These are phyloP conservation scores for Digitaria exilis DNA, from an alignment of 202 grass and related monocot species.

Conservation along the genomic window DNA sequence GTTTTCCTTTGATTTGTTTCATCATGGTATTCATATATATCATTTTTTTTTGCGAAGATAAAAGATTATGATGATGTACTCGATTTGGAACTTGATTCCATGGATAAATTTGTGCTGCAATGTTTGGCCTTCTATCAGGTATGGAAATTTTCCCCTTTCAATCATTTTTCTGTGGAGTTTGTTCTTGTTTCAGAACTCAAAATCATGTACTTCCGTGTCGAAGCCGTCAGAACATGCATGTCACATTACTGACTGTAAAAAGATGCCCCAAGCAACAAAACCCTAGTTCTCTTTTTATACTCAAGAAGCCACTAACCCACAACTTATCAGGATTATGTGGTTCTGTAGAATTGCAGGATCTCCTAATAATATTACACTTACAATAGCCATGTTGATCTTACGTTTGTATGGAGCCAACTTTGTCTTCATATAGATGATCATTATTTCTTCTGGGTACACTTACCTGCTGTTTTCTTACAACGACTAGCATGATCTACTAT, in stretches of 20 bases:
- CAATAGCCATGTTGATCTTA: background rate
- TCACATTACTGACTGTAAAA: slow-evolving; percentile 6
- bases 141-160: slow-evolving; percentile 8
- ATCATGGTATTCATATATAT: slow-evolving; percentile 16
- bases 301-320: background rate
- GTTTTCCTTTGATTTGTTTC: slow-evolving; percentile 27
- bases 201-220: slow-evolving; percentile 14
- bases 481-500: slow-evolving; percentile 1
- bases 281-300: background rate
- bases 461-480: slow-evolving; percentile 26
- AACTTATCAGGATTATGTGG: background rate
- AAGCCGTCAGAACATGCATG: slow-evolving; percentile 28
- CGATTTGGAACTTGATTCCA: slow-evolving; percentile 95
- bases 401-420: background rate
- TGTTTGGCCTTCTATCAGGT: slow-evolving; percentile 99
- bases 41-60: slow-evolving; percentile 52
- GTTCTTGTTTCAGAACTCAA: slow-evolving; percentile 19
- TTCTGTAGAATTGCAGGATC: background rate
- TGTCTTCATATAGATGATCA: background rate
- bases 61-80: slow-evolving; percentile 97
- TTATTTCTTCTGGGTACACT: slow-evolving; percentile 28
- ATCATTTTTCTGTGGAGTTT: background rate
- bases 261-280: background rate
- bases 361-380: background rate
- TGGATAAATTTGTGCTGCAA: slow-evolving; percentile 98